These are phyloP conservation scores for Solanum okadae DNA, from an alignment of 257 asterid genomes.

Conservation along the genomic window DNA sequence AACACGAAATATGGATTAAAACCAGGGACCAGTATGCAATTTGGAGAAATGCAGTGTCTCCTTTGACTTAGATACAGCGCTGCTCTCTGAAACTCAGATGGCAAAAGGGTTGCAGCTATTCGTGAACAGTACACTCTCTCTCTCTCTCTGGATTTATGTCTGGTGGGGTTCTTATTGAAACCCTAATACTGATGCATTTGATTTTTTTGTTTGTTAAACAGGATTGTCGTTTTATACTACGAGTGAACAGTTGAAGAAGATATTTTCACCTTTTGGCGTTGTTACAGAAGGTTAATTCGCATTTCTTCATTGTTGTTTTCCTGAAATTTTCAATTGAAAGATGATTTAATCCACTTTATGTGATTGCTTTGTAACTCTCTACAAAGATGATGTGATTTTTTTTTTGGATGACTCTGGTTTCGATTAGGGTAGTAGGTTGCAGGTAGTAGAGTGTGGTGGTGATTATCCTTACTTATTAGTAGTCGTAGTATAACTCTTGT, in stretches of 20 bases:
- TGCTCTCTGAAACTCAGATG: conserved; percentile 18
- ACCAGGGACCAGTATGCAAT: background rate
- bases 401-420: background rate
- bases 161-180: background rate
- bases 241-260: conserved; percentile 33
- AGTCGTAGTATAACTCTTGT: background rate
- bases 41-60: background rate
- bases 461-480: background rate
- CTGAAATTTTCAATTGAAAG: background rate
- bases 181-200: background rate
- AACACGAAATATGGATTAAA: background rate
- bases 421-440: background rate
- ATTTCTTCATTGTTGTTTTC: background rate
- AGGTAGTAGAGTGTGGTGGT: background rate
- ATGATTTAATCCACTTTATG: background rate
- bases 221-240: conserved; percentile 75
- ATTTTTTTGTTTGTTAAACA: background rate
- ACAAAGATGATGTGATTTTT: background rate
- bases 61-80: background rate
- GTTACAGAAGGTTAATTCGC: conserved; percentile 38
- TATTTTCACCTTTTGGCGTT: conserved; percentile 54
- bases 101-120: conserved; percentile 44
- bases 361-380: background rate
- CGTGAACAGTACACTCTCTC: conserved; percentile 38
- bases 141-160: background rate